Base-by-base conservation (phyloP, 1,284 basidiomycete genomes). In the Agaricales sp. region DNA sequence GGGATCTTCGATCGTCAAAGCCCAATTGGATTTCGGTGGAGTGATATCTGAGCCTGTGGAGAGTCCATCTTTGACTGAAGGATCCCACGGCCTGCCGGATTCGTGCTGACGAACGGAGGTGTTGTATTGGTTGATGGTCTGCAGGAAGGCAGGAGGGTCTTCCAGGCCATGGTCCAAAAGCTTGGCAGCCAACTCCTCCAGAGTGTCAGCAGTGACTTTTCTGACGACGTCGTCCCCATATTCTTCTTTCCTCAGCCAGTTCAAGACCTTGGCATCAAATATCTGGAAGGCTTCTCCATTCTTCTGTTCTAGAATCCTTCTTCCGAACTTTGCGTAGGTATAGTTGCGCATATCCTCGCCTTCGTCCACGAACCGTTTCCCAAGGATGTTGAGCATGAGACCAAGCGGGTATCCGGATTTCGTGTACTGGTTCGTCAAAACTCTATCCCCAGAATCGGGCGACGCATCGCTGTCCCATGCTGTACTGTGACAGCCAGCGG, bases 361-460 rank as follows among this genome's bases (percentile, higher is more conserved):
- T 60, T 85, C 82, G 54, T 84, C 80, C 12, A 82, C 80, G 56
- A 84, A 85, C 13, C 82, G 70, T 46, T 62, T 52, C 1, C 82
- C 82, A 2, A 61, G 54, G 1, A 67, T 57, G 55, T 83, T 85
- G 16, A 82, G 58, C 80, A 82, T 83, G 48, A 85, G 67, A 1
- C 82, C 81, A 3, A 83, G 66, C 1, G 82, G 80, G 55, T 85
- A 83, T 1, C 82, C 80, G 3, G 80, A 83, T 60, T 84, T 84
- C 2, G 82, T 85, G 61, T 71, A 82, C 54, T 81, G 78, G 58
- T 85, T 84, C 51, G 76, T 80, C 48, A 82, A 61, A 26, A 67
- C 63, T 43, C 79, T 73, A 50, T 77, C 68, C 4, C 81, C 81
- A 13, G 64, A 59, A 43, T 77, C 64, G 16, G 61, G 51, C 2